Base-by-base conservation (phyloP, 176 grass and related monocot species). In the Aegilops speltoides region DNA sequence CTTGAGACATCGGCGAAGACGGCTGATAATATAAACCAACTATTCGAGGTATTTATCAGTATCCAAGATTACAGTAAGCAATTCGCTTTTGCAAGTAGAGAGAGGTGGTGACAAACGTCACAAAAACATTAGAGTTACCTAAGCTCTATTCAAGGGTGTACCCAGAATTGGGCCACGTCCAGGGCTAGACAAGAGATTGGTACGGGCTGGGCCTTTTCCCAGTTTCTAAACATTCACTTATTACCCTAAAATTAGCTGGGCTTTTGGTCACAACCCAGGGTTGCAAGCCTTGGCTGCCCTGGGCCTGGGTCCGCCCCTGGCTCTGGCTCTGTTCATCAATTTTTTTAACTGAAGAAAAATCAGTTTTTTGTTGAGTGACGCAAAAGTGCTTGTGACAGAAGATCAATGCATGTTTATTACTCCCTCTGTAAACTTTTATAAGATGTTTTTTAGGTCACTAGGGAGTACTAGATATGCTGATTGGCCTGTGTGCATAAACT, bases 1-100 rank as follows among this genome's bases (percentile, higher is more conserved):
- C 90, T 95, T 3, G 95, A 97, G 82, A 95, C 95, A 56, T 97
- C 95, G 84, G 95, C 91, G 23, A 95, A 97, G 86, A 95, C 93
- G 2, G 81, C 90, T n/a, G 76, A 95, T 81, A 95, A 95, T 77
- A 93, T 97, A 89, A 93, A 93, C 54, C 86, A 97, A 89, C 79
- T 94, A 26, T 97, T 95, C 65, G 95, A 97, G 92, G 95, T 95
- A 90, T 84, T 65, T 54, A 65, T 73, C 50, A 64, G 6, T 37
- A 61, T 50, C 36, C 22, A 1, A 10, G 67, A 75, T 14, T 77
- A 59, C 38, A 41, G 45, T 67, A 34, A 75, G 7, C 78, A 41
- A 56, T 80, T 64, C 26, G 7, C 17, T 72, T 84, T 73, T 79
- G n/a, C 69, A 40, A 54, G n/a, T 60, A 15, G 45, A 48, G 40